Evolutionary conservation across 148 eudicot genomes (phyloP), one percentile per base, ranked within the genome.

Genomic region (Chenopodium album): DNA sequence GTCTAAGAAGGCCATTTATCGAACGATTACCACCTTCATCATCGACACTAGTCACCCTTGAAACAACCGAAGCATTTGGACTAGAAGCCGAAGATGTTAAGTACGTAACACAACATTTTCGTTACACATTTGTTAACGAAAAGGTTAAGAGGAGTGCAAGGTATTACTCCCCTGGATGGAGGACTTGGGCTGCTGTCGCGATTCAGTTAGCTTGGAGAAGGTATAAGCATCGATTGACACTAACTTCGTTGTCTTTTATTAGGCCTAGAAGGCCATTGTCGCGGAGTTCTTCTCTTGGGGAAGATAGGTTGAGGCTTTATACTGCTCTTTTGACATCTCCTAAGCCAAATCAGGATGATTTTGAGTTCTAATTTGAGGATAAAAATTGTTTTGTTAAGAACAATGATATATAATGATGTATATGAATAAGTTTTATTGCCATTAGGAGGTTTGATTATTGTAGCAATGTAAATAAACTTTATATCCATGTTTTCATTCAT

Each of bases 161-260:
- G 46, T 96, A 96, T 70, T 96, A 96, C 69, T 96, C 99, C 8
- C 98, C 99, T 0, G 97, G 97, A 6, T 96, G 98, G 99, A 85
- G 99, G 79, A 96, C 99, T 4, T 94, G 99, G 98, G 98, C 95
- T 1, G 95, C 99, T 4, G 98, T 94, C 2, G 94, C 98, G 0
- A 92, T 96, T 75, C 99, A 96, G 74, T 48, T 96, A 83, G 95
- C 98, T 16, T 96, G 98, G 99, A 79, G 99, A 84, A 83, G 99
- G 84, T 94, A 94, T 66, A 91, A 81, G 75, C 98, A 92, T 76
- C 85, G 97, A 3, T 76, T 96, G 50, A 96, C 97, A 1, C 92
- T 96, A 22, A 88, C 93, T 13, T 96, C 98, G 0, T 52, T 96
- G 81, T 96, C 99, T 32, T 94, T 96, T 78, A 96, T 96, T n/a